These are phyloP conservation scores for Gamarada debralockiae DNA, from an alignment of 495 filamentous ascomycete genomes.

Conservation along the genomic window DNA sequence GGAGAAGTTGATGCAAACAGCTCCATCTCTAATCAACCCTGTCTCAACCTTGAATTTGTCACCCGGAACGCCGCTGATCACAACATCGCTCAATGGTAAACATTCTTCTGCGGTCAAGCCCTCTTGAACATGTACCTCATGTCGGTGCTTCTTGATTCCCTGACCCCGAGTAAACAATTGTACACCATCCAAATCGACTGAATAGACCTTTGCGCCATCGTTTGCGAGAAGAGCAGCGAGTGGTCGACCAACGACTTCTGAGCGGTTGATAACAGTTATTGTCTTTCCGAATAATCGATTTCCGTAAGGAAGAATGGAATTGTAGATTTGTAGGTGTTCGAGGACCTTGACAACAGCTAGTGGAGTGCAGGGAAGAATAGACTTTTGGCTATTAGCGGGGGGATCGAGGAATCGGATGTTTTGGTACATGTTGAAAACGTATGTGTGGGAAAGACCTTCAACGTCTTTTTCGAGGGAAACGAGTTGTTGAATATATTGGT, in stretches of 20 bases:
- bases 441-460: constrained; percentile 87
- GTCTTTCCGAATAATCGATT: constrained; percentile 89
- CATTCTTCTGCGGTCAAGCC: constrained; percentile 74
- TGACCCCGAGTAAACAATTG: constrained; percentile 86
- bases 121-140: constrained; percentile 73
- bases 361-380: constrained; percentile 90
- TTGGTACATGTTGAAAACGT: constrained; percentile 99
- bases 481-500: constrained; percentile 94
- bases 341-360: constrained; percentile 94
- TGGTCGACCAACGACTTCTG: constrained; percentile 90
- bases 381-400: constrained; percentile 72
- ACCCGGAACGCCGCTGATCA: constrained; percentile 89
- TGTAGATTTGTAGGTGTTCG: constrained; percentile 93
- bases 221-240: constrained; percentile 94
- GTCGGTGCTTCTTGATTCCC: constrained; percentile 74
- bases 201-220: constrained; percentile 92
- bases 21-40: constrained; percentile 76
- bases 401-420: constrained; percentile 91
- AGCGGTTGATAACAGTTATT: constrained; percentile 91
- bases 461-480: constrained; percentile 88
- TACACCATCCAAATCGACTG: constrained; percentile 87
- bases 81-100: constrained; percentile 83
- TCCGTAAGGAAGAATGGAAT: constrained; percentile 89
- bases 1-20: constrained; percentile 96
- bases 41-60: constrained; percentile 85